Percentiles rank a stretch among this genome's conserved stretches.
phyloP scores from a whole-genome alignment of 108 stramenopile species.

The Epithemia pelagica region DNA sequence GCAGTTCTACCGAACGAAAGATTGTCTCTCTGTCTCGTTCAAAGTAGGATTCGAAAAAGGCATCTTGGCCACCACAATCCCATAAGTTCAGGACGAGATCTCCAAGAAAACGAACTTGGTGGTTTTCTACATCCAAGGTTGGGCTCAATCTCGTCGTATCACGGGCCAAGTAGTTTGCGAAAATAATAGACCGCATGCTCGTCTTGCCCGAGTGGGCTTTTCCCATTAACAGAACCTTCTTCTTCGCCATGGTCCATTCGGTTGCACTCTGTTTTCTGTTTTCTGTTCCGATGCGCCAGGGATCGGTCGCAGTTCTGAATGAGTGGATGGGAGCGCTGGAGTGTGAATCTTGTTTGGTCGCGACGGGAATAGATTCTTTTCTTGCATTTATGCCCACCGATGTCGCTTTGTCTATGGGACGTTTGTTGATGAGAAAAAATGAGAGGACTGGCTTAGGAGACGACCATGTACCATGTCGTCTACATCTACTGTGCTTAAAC shows the following conservation, averaged over 20 bases:
- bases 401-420: too few relatives aligned
- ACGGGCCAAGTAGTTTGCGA: constrained; percentile 97
- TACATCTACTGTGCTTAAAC: too few relatives aligned
- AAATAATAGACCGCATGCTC: constrained; percentile 83
- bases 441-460: too few relatives aligned
- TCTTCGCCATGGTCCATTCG: constrained; percentile 75
- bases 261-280: not conserved
- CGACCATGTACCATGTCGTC: too few relatives aligned
- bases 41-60: constrained; percentile 97
- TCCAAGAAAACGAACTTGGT: constrained; percentile 97
- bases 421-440: too few relatives aligned
- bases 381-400: too few relatives aligned
- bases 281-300: too few relatives aligned
- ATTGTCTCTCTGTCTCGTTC: constrained; percentile 96
- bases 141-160: constrained; percentile 93
- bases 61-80: constrained; percentile 99
- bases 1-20: constrained; percentile 92
- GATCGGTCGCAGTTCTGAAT: too few relatives aligned
- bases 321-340: too few relatives aligned
- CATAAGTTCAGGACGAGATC: constrained; percentile 97
- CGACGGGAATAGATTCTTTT: too few relatives aligned
- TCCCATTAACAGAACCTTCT: constrained; percentile 97
- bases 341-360: too few relatives aligned
- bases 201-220: constrained; percentile 96
- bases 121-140: constrained; percentile 96